phyloP scores from a whole-genome alignment of 192 early-diverging fungal species.

The Funneliformis mosseae region DNA sequence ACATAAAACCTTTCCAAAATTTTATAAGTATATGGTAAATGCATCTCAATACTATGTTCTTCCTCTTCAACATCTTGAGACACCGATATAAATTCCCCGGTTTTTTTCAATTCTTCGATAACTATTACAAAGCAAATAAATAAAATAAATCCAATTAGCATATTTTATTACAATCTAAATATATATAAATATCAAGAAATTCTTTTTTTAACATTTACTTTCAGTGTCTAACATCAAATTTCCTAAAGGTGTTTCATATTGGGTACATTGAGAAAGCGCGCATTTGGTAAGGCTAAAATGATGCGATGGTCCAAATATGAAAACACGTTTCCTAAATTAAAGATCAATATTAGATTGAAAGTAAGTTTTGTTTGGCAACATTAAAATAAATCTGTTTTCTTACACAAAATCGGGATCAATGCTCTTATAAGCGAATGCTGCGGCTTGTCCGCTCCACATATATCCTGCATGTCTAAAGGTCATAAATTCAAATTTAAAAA shows the following conservation, averaged over 20 bases:
- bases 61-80: slow-evolving; percentile 73
- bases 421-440: slow-evolving; percentile 85
- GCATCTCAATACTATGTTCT: slow-evolving; percentile 98
- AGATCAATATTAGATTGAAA: background rate
- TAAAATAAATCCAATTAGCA: background rate
- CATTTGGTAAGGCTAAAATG: slow-evolving; percentile 81
- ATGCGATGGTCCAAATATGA: slow-evolving; percentile 94
- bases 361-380: background rate
- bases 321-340: slow-evolving; percentile 69
- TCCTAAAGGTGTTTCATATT: slow-evolving; percentile 89
- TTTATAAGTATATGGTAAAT: slow-evolving; percentile 88
- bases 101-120: slow-evolving; percentile 63
- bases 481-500: background rate
- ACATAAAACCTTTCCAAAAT: slow-evolving; percentile 66
- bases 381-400: slow-evolving; percentile 1
- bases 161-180: background rate
- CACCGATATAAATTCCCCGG: slow-evolving; percentile 73
- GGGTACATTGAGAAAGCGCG: slow-evolving; percentile 69
- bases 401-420: slow-evolving; percentile 63
- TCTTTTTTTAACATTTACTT: slow-evolving; percentile 42
- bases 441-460: slow-evolving; percentile 86
- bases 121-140: slow-evolving; percentile 41
- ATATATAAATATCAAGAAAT: background rate
- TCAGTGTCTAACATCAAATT: slow-evolving; percentile 71
- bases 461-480: slow-evolving; percentile 84